Percentiles rank a stretch among this genome's conserved stretches.
phyloP scores from a whole-genome alignment of 164 flowering plant genomes.

The Sedum album region DNA sequence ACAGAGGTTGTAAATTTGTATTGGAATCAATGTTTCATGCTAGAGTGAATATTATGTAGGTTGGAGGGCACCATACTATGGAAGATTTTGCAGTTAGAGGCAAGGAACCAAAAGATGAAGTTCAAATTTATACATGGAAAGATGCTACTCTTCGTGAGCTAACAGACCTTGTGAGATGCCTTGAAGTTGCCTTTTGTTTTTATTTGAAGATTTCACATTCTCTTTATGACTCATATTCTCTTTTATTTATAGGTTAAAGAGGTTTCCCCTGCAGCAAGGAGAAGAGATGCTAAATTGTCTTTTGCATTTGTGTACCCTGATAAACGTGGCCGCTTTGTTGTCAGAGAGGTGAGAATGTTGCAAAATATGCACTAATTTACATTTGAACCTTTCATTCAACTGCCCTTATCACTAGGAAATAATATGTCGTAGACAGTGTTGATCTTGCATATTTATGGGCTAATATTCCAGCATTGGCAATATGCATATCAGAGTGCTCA shows the following conservation, averaged over 20 bases:
- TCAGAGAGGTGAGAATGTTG: slow-evolving; percentile 69
- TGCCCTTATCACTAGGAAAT: not conserved
- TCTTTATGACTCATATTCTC: not conserved
- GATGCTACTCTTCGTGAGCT: slow-evolving; percentile 96
- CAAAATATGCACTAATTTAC: no score
- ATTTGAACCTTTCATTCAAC: not conserved
- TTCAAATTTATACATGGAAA: slow-evolving; percentile 97
- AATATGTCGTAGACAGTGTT: not conserved
- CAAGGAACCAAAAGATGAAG: slow-evolving; percentile 93
- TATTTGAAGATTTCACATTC: not conserved
- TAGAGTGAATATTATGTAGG: slow-evolving; percentile 22
- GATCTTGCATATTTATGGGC: not conserved
- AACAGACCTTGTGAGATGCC: slow-evolving; percentile 67
- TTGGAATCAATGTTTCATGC: not conserved
- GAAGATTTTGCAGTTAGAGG: slow-evolving; percentile 87
- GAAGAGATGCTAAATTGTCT: slow-evolving; percentile 83
- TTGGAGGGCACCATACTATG: slow-evolving; percentile 69
- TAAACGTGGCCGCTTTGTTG: slow-evolving; percentile 63
- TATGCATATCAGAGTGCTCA: not conserved
- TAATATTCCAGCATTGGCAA: not conserved
- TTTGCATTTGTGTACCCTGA: slow-evolving; percentile 97
- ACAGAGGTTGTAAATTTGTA: not conserved
- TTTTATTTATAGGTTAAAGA: slow-evolving; percentile 59
- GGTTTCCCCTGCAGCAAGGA: slow-evolving; percentile 88
- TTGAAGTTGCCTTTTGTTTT: not conserved